Base-by-base conservation (phyloP, 2,329 filamentous ascomycete genomes). In the Laburnicola sp. region DNA sequence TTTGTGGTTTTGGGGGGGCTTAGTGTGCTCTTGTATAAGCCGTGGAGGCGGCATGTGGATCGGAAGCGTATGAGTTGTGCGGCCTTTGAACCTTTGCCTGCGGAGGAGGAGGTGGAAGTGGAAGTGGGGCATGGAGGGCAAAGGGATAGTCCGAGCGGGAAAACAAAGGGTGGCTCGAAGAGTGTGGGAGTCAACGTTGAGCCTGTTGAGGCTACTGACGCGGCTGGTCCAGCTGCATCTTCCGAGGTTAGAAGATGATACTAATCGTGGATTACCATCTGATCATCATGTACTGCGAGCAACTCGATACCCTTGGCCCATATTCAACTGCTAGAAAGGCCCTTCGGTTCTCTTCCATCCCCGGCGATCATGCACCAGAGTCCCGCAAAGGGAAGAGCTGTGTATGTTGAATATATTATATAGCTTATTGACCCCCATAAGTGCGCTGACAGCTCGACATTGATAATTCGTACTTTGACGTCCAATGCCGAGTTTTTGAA, bases 1-100 rank as follows among this genome's bases (percentile, higher is more conserved):
- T 97, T 97, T 62, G 74, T 96, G 0, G 71, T 96, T 0, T 86
- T 91, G 40, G 93, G 91, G 0, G 71, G 84, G 0, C 78, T 88
- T 0, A 91, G 89, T 6, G 82, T 96, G 0, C 10, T 93, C 0
- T 68, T 88, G 0, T 97, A 97, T 68, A 82, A 81, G 58, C 89
- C 89, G 0, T 97, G 93, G 92, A 81, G 90, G 52, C 73, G 80
- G 46, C 77, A 79, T 65, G 75, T 86, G 45, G 82, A 83, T 50
- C 67, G 63, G 38, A 65, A 60, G 55, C 60, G 70, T 26, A 48
- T 55, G 21, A 52, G 53, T 10, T 62, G 59, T 22, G 64, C 65
- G 23, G 70, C 64, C 21, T 69, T 70, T 28, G 58, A 63, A 47
- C 60, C 68, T 5, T 30, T 71, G 3, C 45, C 63, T 1, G 62